These are phyloP conservation scores for Curvularia sp. DNA, from an alignment of 2,329 filamentous ascomycete species.

Conservation along the genomic window DNA sequence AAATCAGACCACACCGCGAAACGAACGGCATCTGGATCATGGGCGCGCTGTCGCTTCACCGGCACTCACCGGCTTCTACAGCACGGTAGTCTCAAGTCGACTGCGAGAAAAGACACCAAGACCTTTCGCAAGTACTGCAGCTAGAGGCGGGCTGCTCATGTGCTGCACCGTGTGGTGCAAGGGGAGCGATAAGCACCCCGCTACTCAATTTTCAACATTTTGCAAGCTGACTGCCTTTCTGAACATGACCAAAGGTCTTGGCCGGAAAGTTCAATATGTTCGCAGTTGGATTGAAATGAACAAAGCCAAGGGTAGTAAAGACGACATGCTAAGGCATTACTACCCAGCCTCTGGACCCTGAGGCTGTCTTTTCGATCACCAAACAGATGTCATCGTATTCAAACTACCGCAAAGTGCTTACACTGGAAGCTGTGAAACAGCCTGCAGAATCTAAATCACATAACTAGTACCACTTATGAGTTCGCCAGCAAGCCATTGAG, in stretches of 20 bases:
- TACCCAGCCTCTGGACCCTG: too few species aligned
- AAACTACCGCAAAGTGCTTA: too few species aligned
- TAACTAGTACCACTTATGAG: too few species aligned
- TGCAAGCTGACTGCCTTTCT: neutral
- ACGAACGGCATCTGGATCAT: constrained; percentile 24
- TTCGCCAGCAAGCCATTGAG: too few species aligned
- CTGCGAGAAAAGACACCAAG: neutral
- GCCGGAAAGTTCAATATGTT: too few species aligned
- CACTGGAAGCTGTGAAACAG: too few species aligned
- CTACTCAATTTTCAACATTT: neutral
- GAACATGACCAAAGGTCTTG: neutral
- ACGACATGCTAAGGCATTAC: neutral
- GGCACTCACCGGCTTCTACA: neutral
- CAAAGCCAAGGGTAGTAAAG: neutral
- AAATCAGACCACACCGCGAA: constrained; percentile 32
- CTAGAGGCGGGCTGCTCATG: neutral
- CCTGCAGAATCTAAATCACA: too few species aligned
- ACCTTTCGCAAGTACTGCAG: neutral
- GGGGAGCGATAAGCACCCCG: neutral
- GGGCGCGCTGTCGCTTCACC: neutral
- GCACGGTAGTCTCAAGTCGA: neutral
- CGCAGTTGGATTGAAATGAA: neutral
- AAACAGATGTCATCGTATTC: too few species aligned
- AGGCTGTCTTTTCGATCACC: too few species aligned
- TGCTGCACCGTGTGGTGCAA: neutral